Percentiles rank a stretch among this genome's conserved stretches.
Evolutionary conservation across 345 rosid species (phyloP).

Genomic region (Eucalyptus caleyi): DNA sequence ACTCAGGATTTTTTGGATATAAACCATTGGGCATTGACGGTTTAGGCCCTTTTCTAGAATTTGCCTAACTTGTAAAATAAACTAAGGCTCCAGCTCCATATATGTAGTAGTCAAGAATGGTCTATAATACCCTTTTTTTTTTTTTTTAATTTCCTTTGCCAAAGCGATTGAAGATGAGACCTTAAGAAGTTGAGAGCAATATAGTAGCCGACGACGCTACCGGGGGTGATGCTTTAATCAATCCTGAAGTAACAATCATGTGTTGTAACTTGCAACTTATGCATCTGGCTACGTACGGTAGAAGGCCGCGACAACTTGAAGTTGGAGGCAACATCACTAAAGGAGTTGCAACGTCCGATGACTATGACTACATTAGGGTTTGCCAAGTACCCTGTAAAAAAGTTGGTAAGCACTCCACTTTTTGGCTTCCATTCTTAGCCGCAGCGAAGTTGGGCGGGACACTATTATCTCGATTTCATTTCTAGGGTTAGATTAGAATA

Average conservation of each 20-base stretch:
- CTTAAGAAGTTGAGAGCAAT: neutral
- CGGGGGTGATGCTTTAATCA: neutral
- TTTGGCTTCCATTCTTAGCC: neutral
- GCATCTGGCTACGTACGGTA: neutral
- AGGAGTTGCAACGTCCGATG: too few species aligned
- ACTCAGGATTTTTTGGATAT: neutral
- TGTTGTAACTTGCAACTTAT: neutral
- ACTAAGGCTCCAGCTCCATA: neutral
- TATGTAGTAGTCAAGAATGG: neutral
- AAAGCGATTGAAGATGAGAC: neutral
- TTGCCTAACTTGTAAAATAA: neutral
- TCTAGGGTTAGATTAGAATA: neutral
- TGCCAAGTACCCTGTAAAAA: neutral
- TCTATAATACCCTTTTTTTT: neutral
- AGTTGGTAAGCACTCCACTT: neutral
- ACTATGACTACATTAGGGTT: neutral
- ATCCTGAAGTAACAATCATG: neutral
- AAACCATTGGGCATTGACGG: rapidly evolving
- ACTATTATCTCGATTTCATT: neutral
- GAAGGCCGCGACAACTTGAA: neutral
- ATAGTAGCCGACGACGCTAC: neutral
- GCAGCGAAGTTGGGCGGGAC: neutral
- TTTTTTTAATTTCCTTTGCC: neutral
- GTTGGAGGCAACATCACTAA: neutral
- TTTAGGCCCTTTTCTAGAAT: neutral